phyloP scores from a whole-genome alignment of 768 basidiomycete species.

The Mycena haematopus region DNA sequence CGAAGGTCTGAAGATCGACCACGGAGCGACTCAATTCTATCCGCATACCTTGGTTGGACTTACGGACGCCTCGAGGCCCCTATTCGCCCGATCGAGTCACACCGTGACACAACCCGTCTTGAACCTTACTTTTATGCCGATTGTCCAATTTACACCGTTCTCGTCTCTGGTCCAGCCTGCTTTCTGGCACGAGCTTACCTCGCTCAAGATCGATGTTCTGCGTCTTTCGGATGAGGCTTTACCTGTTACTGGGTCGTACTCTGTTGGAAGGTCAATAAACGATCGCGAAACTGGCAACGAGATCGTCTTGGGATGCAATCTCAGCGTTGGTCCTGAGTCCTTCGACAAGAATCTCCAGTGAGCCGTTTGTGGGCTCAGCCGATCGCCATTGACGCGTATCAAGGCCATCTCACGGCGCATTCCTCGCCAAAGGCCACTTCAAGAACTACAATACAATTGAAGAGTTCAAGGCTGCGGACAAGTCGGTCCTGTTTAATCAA shows the following conservation, averaged over 20 bases:
- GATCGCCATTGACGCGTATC: slow-evolving; percentile 16
- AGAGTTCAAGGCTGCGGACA: slow-evolving; percentile 90
- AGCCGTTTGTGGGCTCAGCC: slow-evolving; percentile 29
- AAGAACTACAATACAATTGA: slow-evolving; percentile 99
- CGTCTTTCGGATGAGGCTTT: slow-evolving; percentile 78
- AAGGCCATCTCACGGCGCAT: slow-evolving; percentile 56
- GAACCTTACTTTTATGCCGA: slow-evolving; percentile 46
- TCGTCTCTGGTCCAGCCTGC: slow-evolving; percentile 86
- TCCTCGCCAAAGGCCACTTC: slow-evolving; percentile 66
- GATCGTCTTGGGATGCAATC: slow-evolving; percentile 72
- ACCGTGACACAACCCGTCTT: not conserved
- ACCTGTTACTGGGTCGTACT: slow-evolving; percentile 69
- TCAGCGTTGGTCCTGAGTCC: slow-evolving; percentile 69
- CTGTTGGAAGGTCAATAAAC: slow-evolving; percentile 70
- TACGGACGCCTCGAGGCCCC: not conserved
- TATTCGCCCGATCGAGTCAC: not conserved
- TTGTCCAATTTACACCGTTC: slow-evolving; percentile 91
- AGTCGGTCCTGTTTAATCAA: slow-evolving; percentile 83
- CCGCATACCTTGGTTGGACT: no score
- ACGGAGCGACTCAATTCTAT: no score
- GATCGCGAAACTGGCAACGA: slow-evolving; percentile 81
- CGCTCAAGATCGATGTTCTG: slow-evolving; percentile 90
- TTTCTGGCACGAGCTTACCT: slow-evolving; percentile 87
- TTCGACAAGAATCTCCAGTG: slow-evolving; percentile 60
- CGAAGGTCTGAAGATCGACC: no score